Base-by-base conservation (phyloP, 345 rosid species). In the Gossypium rotundifolium region DNA sequence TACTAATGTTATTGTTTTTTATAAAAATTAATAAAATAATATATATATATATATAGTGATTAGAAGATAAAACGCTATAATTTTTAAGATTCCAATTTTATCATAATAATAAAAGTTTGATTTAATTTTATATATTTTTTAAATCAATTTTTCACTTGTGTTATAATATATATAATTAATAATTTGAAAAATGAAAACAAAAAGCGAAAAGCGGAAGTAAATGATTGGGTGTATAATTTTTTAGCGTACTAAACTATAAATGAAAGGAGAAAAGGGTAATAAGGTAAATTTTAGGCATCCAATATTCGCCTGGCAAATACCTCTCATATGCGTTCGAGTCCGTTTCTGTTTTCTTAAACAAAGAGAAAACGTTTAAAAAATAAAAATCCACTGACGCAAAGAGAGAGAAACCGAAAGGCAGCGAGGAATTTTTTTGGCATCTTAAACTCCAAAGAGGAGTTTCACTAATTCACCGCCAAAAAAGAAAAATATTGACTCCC, bases 221-320 rank as follows among this genome's bases (percentile, higher is more conserved):
- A 46, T 52, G 14, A 38, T 63, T 25, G 61, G 44, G 0, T 38
- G 61, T 29, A 59, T 57, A 54, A 22, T 11, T 40, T 33, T 33
- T 33, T 6, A 38, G 11, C 44, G 29, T 38, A 33, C 74, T 18
- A 9, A 25, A 62, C 51, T 27, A 49, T 18, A 29, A 74, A 74
- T 14, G 1, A 4, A 3, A 73, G 83, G 83, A 77, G 64, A 70
- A 3, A 9, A 73, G 83, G 83, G 79, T 68, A 70, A 49, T 38
- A 54, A 11, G 9, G 77, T 65, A 13, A 33, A 84, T 49, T 75
- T 27, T 4, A 0, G 9, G 1, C 1, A 1, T 45, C 10, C 16
- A 77, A 22, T 71, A 76, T 74, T 78, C 74, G 73, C 23, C 80
- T 46, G 80, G 60, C 65, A 44, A 33, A 61, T 77, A 78, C 73